A percentile compares a stretch with the other conserved stretches of the same genome.
phyloP scores from a whole-genome alignment of 306 rosid species.

The Glycine latifolia region DNA sequence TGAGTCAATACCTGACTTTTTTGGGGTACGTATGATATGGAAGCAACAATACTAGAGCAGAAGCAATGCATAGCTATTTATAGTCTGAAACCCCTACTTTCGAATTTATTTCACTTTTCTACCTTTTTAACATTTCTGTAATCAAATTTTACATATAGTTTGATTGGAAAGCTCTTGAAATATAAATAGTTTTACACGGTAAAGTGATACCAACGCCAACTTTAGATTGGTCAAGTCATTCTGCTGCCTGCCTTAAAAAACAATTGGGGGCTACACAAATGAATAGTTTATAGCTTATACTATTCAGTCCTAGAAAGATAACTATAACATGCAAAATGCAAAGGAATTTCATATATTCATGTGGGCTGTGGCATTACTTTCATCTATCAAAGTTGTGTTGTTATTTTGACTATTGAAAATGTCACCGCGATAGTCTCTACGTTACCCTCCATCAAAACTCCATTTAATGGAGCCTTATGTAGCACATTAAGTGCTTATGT shows the following conservation, averaged over 20 bases:
- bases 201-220: too few species aligned
- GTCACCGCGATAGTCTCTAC: background rate
- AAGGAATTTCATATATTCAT: background rate
- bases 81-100: conserved; percentile 3
- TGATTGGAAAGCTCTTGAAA: background rate
- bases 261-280: background rate
- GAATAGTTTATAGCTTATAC: too few species aligned
- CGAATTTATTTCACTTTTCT: background rate
- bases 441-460: background rate
- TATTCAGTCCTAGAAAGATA: too few species aligned
- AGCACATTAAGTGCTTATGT: conserved; percentile 8
- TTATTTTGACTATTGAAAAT: background rate
- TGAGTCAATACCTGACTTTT: background rate
- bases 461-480: background rate
- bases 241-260: background rate
- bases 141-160: background rate
- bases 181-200: background rate
- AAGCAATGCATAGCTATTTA: background rate
- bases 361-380: background rate
- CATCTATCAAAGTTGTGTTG: background rate
- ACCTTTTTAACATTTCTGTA: background rate
- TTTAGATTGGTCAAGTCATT: background rate
- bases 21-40: background rate
- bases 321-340: background rate
- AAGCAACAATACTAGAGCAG: background rate